Evolutionary conservation across 768 basidiomycete species (phyloP).

Genomic region (Termitomyces heimii): DNA sequence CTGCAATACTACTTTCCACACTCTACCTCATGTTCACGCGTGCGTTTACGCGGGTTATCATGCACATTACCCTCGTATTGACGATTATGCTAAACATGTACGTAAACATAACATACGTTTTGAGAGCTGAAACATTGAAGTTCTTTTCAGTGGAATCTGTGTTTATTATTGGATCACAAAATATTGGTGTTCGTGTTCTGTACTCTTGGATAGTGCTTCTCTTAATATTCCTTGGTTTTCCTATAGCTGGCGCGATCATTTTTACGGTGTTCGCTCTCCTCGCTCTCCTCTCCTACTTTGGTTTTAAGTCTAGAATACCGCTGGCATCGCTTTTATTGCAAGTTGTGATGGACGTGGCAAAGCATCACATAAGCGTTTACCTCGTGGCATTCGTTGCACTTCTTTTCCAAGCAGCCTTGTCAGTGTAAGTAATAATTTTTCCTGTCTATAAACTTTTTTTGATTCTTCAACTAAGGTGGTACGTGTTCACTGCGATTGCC

Average conservation of each 20-base stretch:
- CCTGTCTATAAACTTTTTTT: background rate
- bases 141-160: constrained; percentile 52
- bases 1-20: constrained; percentile 59
- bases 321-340: constrained; percentile 74
- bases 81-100: constrained; percentile 62
- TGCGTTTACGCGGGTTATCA: constrained; percentile 65
- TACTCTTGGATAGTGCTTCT: background rate
- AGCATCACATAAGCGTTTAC: constrained; percentile 63
- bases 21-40: constrained; percentile 67
- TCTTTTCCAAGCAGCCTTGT: constrained; percentile 63
- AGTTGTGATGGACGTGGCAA: constrained; percentile 75
- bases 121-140: background rate
- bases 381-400: constrained; percentile 68
- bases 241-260: constrained; percentile 72
- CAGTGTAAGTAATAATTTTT: constrained; percentile 43
- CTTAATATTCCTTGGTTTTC: background rate
- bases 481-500: constrained; percentile 69
- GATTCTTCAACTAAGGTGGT: constrained; percentile 45
- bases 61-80: constrained; percentile 69
- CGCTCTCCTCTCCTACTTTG: constrained; percentile 71
- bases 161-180: constrained; percentile 70
- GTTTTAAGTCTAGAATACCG: constrained; percentile 67
- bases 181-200: constrained; percentile 52
- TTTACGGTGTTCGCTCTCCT: constrained; percentile 77
- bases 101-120: constrained; percentile 26